Evolutionary conservation across 2,329 filamentous ascomycete species (phyloP).

Genomic region (Trichoderma sp.): DNA sequence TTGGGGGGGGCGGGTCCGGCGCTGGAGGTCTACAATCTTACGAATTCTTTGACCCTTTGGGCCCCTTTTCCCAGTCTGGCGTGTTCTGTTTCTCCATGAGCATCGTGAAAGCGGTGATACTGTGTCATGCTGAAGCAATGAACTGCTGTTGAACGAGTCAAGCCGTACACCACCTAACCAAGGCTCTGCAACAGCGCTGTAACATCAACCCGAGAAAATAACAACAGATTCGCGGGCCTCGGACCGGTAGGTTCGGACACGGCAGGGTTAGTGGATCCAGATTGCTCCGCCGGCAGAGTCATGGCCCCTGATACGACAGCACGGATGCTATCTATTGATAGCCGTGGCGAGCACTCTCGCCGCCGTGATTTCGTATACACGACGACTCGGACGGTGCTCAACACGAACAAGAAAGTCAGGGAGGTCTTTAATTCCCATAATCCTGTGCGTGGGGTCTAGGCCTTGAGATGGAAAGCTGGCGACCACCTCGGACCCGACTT

Average conservation of each 20-base stretch:
- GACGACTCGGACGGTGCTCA: not conserved
- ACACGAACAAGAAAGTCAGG: not conserved
- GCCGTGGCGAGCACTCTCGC: not conserved
- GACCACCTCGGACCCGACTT: constrained; percentile 11
- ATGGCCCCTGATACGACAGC: constrained; percentile 13
- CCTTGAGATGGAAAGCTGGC: not conserved
- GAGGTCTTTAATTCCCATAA: not conserved
- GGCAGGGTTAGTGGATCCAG: constrained; percentile 14
- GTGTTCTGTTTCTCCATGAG: not conserved
- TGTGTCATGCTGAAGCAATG: not conserved
- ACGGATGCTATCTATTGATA: not conserved
- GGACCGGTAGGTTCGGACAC: constrained; percentile 20
- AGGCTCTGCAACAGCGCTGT: not conserved
- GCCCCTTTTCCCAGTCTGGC: not conserved
- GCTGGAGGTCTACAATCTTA: constrained; percentile 10
- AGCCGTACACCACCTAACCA: not conserved
- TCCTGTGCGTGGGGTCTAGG: not conserved
- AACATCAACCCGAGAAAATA: not conserved
- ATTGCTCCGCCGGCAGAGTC: constrained; percentile 1
- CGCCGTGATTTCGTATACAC: not conserved
- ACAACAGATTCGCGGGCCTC: not conserved
- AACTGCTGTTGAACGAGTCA: not conserved
- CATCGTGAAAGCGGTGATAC: not conserved
- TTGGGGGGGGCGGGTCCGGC: constrained; percentile 11
- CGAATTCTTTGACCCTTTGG: not conserved